These are phyloP conservation scores for Rhizoctonia solani DNA, from an alignment of 1,284 basidiomycete species.

Conservation along the genomic window DNA sequence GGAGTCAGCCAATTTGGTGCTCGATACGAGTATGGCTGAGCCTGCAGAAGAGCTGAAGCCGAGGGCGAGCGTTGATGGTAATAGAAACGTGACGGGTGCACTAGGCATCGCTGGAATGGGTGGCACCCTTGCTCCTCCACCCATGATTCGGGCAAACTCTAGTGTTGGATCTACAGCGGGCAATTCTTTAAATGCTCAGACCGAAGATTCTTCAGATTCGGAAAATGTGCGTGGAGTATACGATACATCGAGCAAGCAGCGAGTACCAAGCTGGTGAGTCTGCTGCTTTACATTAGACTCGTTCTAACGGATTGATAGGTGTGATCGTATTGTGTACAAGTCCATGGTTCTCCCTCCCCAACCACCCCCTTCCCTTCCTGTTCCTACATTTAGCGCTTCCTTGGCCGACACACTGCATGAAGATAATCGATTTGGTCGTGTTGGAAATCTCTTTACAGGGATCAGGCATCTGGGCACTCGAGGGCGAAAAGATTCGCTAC, in stretches of 20 bases:
- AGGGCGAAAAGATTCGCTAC: conserved; percentile 7
- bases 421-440: conserved; percentile 7
- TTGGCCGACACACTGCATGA: conserved; percentile 12
- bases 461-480: conserved; percentile 10
- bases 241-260: conserved; percentile 74
- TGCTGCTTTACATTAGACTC: not conserved
- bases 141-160: conserved; percentile 16
- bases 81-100: not conserved
- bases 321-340: conserved; percentile 79
- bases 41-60: not conserved
- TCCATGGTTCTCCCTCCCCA: conserved; percentile 55
- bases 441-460: conserved; percentile 14
- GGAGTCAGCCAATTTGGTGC: conserved; percentile 26
- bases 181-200: conserved; percentile 28
- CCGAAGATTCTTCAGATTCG: conserved; percentile 48
- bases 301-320: conserved; percentile 52
- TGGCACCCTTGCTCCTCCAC: not conserved
- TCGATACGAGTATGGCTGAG: conserved; percentile 11
- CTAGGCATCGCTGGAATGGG: not conserved
- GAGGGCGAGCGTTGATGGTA: conserved; percentile 15
- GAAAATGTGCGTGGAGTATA: conserved; percentile 60
- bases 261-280: conserved; percentile 78
- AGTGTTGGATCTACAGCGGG: conserved; percentile 4
- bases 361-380: conserved; percentile 17
- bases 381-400: not conserved